Evolutionary conservation across 345 rosid genomes (phyloP), one percentile per base, ranked within the genome.

Genomic region (Gossypium anomalum): DNA sequence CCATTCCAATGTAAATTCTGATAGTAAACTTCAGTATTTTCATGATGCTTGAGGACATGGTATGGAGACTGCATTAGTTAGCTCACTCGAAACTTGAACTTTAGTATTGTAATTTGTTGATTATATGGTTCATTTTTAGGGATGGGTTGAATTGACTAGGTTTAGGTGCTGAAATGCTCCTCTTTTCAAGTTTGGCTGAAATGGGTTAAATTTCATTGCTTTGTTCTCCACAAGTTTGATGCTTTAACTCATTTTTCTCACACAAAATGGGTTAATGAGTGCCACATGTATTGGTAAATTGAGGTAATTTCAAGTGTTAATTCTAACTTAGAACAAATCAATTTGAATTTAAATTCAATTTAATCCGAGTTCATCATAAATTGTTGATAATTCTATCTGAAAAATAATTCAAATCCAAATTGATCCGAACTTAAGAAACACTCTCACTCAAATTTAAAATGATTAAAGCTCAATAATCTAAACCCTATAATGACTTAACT

Each of bases 31-130:
- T 25, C 71, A 78, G 58, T 27, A 63, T 45, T 47, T 66, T 75
- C 53, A 53, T 60, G 57, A 79, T 45, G 47, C 51, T 25, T 5
- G 44, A 62, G 81, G 80, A 70, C 67, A 74, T 74, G 70, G 44
- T 10, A 9, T 9, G 22, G 56, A 82, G 48, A 64, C 77, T 74
- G 77, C 19, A 45, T 29, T 62, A 56, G 19, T 70, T 47, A 41
- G 74, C 62, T 81, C 74, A 23, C 27, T 66, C 19, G 83, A 77
- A 15, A 51, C 72, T 51, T 79, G 77, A 13, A 45, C 74, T 9
- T 52, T 62, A 49, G 60, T 65, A 20, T 49, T 59, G 73, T 76
- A 65, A 67, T 75, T 66, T 68, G 55, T 34, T 43, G 3, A 15
- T 49, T 43, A 60, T 29, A 49, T 9, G 15, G 52, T 71, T 47